phyloP scores from a whole-genome alignment of 345 rosid genomes.

The Citrus australasica region DNA sequence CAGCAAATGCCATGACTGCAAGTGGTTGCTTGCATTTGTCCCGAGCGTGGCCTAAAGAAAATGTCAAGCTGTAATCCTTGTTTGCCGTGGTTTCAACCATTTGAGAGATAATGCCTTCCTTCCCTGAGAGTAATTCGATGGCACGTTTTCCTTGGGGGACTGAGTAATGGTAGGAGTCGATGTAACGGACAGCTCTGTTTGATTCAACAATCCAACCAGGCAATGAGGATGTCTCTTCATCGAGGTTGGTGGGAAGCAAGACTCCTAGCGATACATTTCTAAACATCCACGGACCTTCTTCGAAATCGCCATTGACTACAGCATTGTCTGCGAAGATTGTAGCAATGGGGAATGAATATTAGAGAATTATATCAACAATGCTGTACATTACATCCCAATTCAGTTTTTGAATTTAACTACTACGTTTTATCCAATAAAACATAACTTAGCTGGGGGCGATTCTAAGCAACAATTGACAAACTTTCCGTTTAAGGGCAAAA shows the following conservation, averaged over 20 bases:
- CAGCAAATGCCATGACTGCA: constrained; percentile 89
- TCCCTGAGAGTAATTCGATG: constrained; percentile 80
- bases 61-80: constrained; percentile 52
- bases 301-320: constrained; percentile 79
- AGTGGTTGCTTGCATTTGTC: constrained; percentile 92
- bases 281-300: constrained; percentile 96
- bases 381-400: not conserved
- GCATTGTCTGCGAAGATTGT: constrained; percentile 55
- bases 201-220: constrained; percentile 98
- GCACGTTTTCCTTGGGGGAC: constrained; percentile 91
- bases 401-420: not conserved
- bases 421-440: not conserved
- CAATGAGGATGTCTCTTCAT: constrained; percentile 74
- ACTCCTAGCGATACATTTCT: constrained; percentile 84
- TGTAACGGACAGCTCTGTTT: constrained; percentile 81
- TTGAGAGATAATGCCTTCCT: constrained; percentile 95
- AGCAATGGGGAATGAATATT: not conserved
- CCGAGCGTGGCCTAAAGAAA: constrained; percentile 76
- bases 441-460: not conserved
- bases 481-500: not conserved
- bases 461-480: not conserved
- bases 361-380: not conserved
- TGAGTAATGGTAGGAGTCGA: constrained; percentile 77
- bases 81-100: constrained; percentile 76
- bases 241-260: constrained; percentile 84